Conservation (phyloP, 2,329 filamentous ascomycete genomes). For the Penicillium rolfsii region DNA sequence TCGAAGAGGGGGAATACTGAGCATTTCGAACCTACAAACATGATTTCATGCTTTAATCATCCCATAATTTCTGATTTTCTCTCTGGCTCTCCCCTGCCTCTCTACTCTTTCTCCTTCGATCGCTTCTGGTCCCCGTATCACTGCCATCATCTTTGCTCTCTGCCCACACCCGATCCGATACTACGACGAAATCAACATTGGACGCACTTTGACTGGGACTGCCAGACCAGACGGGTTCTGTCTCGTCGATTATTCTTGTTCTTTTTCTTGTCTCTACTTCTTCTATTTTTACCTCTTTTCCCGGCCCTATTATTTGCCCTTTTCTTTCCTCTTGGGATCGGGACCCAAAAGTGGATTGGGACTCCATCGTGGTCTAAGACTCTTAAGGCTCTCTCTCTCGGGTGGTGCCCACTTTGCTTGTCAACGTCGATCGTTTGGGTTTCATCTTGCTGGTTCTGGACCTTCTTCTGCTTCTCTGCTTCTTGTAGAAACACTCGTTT, state of each 20-base stretch:
- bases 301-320: not conserved
- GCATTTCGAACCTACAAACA: not conserved
- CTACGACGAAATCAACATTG: not conserved
- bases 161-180: not conserved
- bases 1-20: not conserved
- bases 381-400: not conserved
- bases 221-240: too few relatives aligned
- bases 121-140: not conserved
- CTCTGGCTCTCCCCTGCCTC: not conserved
- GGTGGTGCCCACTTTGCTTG: constrained; percentile 2
- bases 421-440: constrained; percentile 16
- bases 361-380: constrained; percentile 9
- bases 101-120: not conserved
- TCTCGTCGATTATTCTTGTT: not conserved
- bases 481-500: not conserved
- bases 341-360: not conserved
- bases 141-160: not conserved
- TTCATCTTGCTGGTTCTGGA: constrained; percentile 18
- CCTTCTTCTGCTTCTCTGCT: not conserved
- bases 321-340: not conserved
- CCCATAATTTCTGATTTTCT: not conserved
- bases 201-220: not conserved
- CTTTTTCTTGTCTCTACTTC: not conserved
- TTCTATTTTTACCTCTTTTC: not conserved
- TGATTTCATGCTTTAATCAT: constrained; percentile 1